These are phyloP conservation scores for Pichia kudriavzevii DNA, from an alignment of 1,139 yeast genomes.

Conservation along the genomic window DNA sequence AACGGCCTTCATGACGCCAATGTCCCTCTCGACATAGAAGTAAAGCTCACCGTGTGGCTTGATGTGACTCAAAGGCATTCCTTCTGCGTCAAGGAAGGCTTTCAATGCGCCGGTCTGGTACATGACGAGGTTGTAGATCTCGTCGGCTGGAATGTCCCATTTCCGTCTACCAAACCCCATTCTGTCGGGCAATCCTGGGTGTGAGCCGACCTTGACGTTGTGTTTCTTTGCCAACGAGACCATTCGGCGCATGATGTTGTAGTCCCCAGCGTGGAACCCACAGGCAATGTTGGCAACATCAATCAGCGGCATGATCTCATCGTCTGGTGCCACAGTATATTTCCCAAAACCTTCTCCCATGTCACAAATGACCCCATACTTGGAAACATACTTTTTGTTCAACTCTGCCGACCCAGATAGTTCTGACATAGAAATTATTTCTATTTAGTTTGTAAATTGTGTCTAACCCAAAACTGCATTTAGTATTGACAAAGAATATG, in stretches of 20 bases:
- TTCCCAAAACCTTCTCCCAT: conserved; percentile 37
- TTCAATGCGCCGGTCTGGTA: conserved; percentile 36
- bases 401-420: conserved; percentile 20
- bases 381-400: conserved; percentile 19
- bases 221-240: conserved; percentile 31
- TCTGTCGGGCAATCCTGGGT: conserved; percentile 34
- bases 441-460: too few species aligned
- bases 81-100: conserved; percentile 33
- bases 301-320: conserved; percentile 33
- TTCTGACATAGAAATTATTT: too few species aligned
- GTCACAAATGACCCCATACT: conserved; percentile 31
- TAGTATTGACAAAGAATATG: too few species aligned
- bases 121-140: conserved; percentile 30
- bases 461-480: too few species aligned
- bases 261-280: conserved; percentile 36
- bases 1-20: conserved; percentile 31
- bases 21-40: conserved; percentile 32
- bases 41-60: conserved; percentile 36
- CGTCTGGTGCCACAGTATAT: conserved; percentile 35
- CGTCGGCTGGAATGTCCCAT: conserved; percentile 32
- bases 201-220: conserved; percentile 32
- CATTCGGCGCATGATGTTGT: conserved; percentile 30
- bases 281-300: conserved; percentile 36
- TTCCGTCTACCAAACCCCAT: conserved; percentile 34
- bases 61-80: conserved; percentile 29